Percentiles rank a stretch among this genome's conserved stretches.
Conservation (phyloP, 2,329 filamentous ascomycete genomes). For the Byssochlamys sp. region DNA sequence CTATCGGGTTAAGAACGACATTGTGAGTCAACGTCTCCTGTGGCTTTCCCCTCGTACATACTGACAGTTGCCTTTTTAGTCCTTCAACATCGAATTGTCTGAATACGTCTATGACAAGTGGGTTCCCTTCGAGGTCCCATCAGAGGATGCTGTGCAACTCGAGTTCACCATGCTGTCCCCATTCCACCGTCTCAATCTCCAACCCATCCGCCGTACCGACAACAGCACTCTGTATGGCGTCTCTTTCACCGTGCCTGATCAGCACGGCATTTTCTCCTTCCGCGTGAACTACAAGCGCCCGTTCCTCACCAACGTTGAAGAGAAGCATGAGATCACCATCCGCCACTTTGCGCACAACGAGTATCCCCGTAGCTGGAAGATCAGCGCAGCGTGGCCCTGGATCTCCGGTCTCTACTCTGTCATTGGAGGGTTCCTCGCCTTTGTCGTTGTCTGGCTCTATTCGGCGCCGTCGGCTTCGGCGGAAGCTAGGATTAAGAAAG, state of each 20-base stretch:
- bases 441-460: constrained; percentile 82
- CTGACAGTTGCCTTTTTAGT: constrained; percentile 42
- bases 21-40: constrained; percentile 54
- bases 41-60: background rate
- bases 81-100: constrained; percentile 78
- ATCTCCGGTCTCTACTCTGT: constrained; percentile 79
- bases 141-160: constrained; percentile 70
- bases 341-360: constrained; percentile 96
- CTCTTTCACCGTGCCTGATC: constrained; percentile 77
- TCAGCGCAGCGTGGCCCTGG: constrained; percentile 89
- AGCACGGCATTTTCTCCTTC: constrained; percentile 99
- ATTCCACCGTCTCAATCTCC: constrained; percentile 77
- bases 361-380: constrained; percentile 82
- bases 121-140: constrained; percentile 61
- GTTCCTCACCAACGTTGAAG: constrained; percentile 78
- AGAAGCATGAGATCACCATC: constrained; percentile 90
- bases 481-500: constrained; percentile 36
- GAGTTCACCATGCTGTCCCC: constrained; percentile 98
- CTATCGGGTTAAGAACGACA: constrained; percentile 93
- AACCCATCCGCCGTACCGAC: constrained; percentile 46
- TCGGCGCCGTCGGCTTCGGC: constrained; percentile 44
- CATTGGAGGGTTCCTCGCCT: constrained; percentile 70
- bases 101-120: constrained; percentile 71
- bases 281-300: constrained; percentile 93
- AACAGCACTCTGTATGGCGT: constrained; percentile 65